Base-by-base conservation (phyloP, 2,329 filamentous ascomycete genomes). In the Pseudogymnoascus sp. region DNA sequence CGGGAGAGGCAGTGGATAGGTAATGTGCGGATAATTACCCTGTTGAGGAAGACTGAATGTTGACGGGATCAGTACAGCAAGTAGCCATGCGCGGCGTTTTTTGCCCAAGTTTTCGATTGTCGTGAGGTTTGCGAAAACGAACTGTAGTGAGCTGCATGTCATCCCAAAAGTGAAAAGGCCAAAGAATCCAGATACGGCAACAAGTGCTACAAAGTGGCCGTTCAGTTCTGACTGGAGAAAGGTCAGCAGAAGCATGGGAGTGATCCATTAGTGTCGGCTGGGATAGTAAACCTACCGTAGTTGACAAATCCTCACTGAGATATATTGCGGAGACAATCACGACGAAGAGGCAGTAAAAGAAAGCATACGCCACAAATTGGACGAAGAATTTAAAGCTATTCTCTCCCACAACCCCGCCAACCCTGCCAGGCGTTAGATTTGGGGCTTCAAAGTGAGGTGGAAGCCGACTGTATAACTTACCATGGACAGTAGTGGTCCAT, bases 401-500 rank as follows among this genome's bases (percentile, higher is more conserved):
- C 73, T 97, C 92, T 0, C 86, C 89, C 8, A 99, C 87, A 67
- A 96, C 90, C 21, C 93, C 94, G 3, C 93, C 93, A n/a, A 96
- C 92, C 89, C 89, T 82, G 59, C 12, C 55, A 39, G 8, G 37
- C 35, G 21, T 39, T 23, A 52, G 39, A 19, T 43, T 62, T 61
- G 6, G 16, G 14, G 7, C 10, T 39, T 12, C 21, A 61, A 66
- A 8, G 6, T n/a, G n/a, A 55, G 29, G 12, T n/a, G n/a, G 16
- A 11, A 33, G 49, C 5, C 29, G 11, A 12, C 2, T 33, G 10
- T 31, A 26, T 19, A 55, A 68, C 70, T 63, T 73, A 81, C 85
- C 86, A 97, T 0, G 93, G 94, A 71, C 94, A 99, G 70, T 92
- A 94, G 72, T 97, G 93, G 66, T 97, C 93, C 89, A 97, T 94